A percentile compares a stretch with the other conserved stretches of the same genome.
These are phyloP conservation scores for Ceratocystis ficicola DNA, from an alignment of 2,329 filamentous ascomycete genomes.

Conservation along the genomic window DNA sequence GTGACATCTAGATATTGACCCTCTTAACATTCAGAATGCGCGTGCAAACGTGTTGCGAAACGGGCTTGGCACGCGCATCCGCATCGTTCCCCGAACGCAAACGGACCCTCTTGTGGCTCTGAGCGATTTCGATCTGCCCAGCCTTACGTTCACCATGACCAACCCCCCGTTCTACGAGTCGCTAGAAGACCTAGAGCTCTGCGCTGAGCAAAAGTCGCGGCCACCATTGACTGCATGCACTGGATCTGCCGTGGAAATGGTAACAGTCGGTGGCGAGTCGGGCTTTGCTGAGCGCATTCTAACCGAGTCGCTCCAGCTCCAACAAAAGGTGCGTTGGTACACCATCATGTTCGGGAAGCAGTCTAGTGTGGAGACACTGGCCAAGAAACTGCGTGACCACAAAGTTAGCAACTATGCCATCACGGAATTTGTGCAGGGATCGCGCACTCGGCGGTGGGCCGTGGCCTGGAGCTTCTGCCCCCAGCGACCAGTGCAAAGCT, in stretches of 20 bases:
- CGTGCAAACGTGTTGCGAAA: constrained; percentile 56
- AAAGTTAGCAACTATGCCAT: constrained; percentile 68
- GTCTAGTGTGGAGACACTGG: constrained; percentile 49
- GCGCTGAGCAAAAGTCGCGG: constrained; percentile 52
- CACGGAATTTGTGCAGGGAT: constrained; percentile 65
- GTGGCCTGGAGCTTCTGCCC: constrained; percentile 74
- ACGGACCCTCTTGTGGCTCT: constrained; percentile 52
- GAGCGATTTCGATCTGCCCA: constrained; percentile 37
- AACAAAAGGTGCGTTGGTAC: constrained; percentile 66
- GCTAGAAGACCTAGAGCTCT: constrained; percentile 51
- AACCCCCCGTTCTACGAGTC: constrained; percentile 94
- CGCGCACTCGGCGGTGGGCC: constrained; percentile 71
- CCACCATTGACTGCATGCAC: constrained; percentile 64
- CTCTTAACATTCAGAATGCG: constrained; percentile 54
- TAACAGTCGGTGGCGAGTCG: constrained; percentile 64
- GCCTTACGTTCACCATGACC: constrained; percentile 74
- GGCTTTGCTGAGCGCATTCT: constrained; percentile 62
- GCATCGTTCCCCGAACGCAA: constrained; percentile 43
- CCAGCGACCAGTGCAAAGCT: constrained; percentile 45
- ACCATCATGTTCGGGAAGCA: constrained; percentile 82
- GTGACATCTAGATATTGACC: constrained; percentile 53
- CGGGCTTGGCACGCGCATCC: constrained; percentile 49
- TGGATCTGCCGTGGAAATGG: constrained; percentile 73
- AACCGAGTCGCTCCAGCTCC: constrained; percentile 50
- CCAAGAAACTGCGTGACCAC: constrained; percentile 46